Conservation (phyloP, 306 rosid genomes). For the Abrus pulchellus region DNA sequence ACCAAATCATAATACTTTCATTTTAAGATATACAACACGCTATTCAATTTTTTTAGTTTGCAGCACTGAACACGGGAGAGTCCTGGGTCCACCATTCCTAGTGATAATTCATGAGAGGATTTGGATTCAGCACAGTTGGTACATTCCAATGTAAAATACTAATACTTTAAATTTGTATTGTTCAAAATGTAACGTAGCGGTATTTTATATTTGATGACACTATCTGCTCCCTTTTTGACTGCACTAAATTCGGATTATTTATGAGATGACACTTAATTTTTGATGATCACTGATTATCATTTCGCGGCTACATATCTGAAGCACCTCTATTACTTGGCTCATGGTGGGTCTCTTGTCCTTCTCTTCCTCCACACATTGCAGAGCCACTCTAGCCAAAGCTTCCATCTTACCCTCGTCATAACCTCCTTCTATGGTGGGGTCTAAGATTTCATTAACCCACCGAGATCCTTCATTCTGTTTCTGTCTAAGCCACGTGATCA, state of each 20-base stretch:
- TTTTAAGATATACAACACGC: neutral
- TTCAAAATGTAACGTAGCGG: too few species aligned
- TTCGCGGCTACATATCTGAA: slow-evolving; percentile 19
- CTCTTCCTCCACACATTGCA: slow-evolving; percentile 65
- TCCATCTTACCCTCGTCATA: slow-evolving; percentile 49
- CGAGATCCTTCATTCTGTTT: neutral
- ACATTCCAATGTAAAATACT: too few species aligned
- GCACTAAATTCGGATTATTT: neutral
- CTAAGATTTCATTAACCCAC: slow-evolving; percentile 54
- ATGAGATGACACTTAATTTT: too few species aligned
- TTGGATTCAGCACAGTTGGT: too few species aligned
- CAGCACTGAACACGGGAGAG: neutral
- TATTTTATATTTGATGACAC: too few species aligned
- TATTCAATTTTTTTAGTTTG: neutral
- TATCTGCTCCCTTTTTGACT: too few species aligned
- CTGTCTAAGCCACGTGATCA: slow-evolving; percentile 58
- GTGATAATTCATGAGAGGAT: too few species aligned
- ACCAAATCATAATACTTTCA: neutral
- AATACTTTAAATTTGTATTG: too few species aligned
- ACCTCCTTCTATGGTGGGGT: slow-evolving; percentile 47
- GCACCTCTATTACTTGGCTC: slow-evolving; percentile 62
- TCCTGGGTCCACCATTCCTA: neutral
- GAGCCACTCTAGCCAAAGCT: slow-evolving; percentile 51
- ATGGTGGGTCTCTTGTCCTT: slow-evolving; percentile 65
- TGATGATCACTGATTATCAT: neutral